Percentiles rank a stretch among this genome's conserved stretches.
phyloP scores from a whole-genome alignment of 108 stramenopile species.

The Stephanodiscus minutulus region DNA sequence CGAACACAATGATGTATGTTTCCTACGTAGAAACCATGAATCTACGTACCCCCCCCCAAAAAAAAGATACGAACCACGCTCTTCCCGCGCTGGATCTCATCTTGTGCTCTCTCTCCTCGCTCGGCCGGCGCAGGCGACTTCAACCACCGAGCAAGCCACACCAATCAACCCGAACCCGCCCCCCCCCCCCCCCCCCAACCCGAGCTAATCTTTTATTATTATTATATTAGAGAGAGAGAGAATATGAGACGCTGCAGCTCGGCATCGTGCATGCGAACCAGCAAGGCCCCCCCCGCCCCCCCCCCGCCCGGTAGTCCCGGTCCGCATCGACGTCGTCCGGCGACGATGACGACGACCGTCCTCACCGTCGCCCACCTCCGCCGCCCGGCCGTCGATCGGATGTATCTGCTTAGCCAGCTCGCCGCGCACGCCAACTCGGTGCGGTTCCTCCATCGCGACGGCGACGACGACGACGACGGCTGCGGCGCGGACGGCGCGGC shows the following conservation, averaged over 20 bases:
- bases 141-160: too few species aligned
- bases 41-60: too few species aligned
- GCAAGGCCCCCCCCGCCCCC: conserved; percentile 30
- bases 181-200: too few species aligned
- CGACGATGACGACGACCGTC: conserved; percentile 30
- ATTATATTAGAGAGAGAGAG: too few species aligned
- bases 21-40: too few species aligned
- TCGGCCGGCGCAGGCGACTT: too few species aligned
- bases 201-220: too few species aligned
- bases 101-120: too few species aligned
- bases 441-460: conserved; percentile 45
- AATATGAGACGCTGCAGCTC: conserved; percentile 43
- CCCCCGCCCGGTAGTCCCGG: conserved; percentile 12
- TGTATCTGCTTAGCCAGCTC: conserved; percentile 67
- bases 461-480: neutral
- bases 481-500: neutral
- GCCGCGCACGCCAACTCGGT: conserved; percentile 45
- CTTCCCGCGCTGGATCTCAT: too few species aligned
- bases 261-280: conserved; percentile 39
- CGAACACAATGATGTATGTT: too few species aligned
- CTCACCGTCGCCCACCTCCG: conserved; percentile 28
- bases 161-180: too few species aligned
- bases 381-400: conserved; percentile 52
- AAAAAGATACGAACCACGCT: too few species aligned
- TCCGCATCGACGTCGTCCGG: neutral